phyloP scores from a whole-genome alignment of 2,329 filamentous ascomycete species.

The Alternaria incomplexa region DNA sequence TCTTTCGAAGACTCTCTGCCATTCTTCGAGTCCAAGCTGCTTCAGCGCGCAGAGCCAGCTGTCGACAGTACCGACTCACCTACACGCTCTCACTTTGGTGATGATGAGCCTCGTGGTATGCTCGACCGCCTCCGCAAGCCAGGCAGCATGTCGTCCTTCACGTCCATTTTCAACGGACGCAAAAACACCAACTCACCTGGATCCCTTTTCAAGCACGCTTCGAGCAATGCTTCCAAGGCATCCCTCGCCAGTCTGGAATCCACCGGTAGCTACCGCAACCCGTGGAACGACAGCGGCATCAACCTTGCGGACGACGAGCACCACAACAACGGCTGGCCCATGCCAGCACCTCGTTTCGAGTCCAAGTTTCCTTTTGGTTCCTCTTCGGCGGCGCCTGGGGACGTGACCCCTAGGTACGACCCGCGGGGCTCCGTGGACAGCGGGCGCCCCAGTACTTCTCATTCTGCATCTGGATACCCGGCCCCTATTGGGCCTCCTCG shows the following conservation, averaged over 20 bases:
- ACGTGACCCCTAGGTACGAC: slow-evolving; percentile 82
- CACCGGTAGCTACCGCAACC: slow-evolving; percentile 92
- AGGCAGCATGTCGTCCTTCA: slow-evolving; percentile 90
- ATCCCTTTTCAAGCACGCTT: slow-evolving; percentile 84
- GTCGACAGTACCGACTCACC: slow-evolving; percentile 82
- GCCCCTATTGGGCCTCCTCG: slow-evolving; percentile 88
- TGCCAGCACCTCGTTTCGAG: slow-evolving; percentile 52
- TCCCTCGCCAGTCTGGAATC: slow-evolving; percentile 96
- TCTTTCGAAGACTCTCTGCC: slow-evolving; percentile 97
- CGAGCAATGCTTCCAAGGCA: slow-evolving; percentile 91
- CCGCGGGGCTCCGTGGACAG: slow-evolving; percentile 86
- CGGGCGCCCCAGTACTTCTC: slow-evolving; percentile 90
- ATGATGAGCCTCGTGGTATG: slow-evolving; percentile 79
- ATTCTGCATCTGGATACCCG: slow-evolving; percentile 98
- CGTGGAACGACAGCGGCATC: slow-evolving; percentile 97
- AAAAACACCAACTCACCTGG: slow-evolving; percentile 83
- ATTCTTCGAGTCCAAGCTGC: slow-evolving; percentile 95
- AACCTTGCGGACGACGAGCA: slow-evolving; percentile 86
- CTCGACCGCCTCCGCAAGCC: slow-evolving; percentile 95
- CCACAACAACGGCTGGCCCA: slow-evolving; percentile 48
- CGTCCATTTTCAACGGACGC: slow-evolving; percentile 92
- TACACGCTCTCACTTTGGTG: slow-evolving; percentile 81
- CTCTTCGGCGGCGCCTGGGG: slow-evolving; percentile 65
- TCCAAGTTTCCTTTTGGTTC: slow-evolving; percentile 70
- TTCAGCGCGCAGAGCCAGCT: slow-evolving; percentile 86